Evolutionary conservation across 2,329 filamentous ascomycete genomes (phyloP), one percentile per base, ranked within the genome.

Genomic region (Venturia effusa): DNA sequence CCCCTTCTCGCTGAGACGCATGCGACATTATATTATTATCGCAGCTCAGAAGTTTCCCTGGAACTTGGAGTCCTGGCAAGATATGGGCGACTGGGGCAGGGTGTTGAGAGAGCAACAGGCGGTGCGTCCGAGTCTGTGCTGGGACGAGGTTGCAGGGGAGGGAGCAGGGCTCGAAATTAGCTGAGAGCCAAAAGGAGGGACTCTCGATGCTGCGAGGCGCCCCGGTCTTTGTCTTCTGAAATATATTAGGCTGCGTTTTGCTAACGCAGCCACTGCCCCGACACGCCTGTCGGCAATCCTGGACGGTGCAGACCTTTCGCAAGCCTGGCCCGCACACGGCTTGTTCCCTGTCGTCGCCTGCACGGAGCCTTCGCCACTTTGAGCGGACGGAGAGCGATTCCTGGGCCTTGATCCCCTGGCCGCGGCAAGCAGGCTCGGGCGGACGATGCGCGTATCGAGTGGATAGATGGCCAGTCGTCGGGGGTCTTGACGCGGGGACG

Each of bases 21-120:
- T 72, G 73, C 71, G 74, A 76, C 74, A 74, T 74, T 74, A 73
- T 75, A 72, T 74, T 71, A 71, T 72, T 69, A 69, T 68, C 66
- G 64, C 68, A 19, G 62, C 59, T 41, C n/a, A 19, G 10, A 43
- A 41, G 7, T 60, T 60, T 60, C 59, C 40, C 59, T 60, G 59
- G 59, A 43, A 43, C 19, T 13, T 60, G 34, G 59, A 60, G 59
- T 24, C 59, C 59, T 60, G 32, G 34, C 34, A 59, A 30, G 59
- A 54, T 54, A 64, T 57, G 27, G 51, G 51, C 30, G 62, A 55
- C 62, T 45, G 34, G 45, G 62, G 45, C 62, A 41, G 55, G 34
- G 34, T 7, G 32, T 24, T 15, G 57, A 51, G 61, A 41, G 19
- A 45, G 43, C 39, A 43, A 51, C 34, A 40, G 37, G 17, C 30